A percentile compares a stretch with the other conserved stretches of the same genome.
phyloP scores from a whole-genome alignment of 805 yeast genomes.

The Blastobotrys attinorum region DNA sequence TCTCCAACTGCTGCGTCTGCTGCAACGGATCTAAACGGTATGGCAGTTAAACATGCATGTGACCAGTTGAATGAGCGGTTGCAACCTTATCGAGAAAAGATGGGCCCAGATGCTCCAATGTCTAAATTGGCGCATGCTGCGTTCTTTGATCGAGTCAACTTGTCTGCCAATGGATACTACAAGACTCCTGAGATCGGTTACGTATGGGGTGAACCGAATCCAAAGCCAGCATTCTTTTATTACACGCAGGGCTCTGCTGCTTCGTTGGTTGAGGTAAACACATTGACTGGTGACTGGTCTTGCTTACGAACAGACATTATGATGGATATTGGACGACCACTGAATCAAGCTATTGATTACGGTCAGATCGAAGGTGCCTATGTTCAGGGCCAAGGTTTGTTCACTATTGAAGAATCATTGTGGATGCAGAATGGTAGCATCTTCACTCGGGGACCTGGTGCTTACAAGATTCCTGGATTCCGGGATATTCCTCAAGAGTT shows the following conservation, averaged over 20 bases:
- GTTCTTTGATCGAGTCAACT: constrained; percentile 38
- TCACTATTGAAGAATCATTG: constrained; percentile 41
- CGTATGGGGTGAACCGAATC: constrained; percentile 34
- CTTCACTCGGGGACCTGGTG: constrained; percentile 42
- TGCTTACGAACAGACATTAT: constrained; percentile 36
- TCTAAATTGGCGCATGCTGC: constrained; percentile 36
- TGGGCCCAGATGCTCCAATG: constrained; percentile 34
- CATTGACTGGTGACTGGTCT: constrained; percentile 42
- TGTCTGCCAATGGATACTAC: constrained; percentile 43
- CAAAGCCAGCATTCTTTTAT: constrained; percentile 40
- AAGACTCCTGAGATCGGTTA: constrained; percentile 44
- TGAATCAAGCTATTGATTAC: constrained; percentile 42
- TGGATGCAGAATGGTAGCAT: constrained; percentile 38
- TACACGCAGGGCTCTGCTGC: constrained; percentile 41
- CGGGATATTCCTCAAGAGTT: constrained; percentile 40
- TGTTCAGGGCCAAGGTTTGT: constrained; percentile 43
- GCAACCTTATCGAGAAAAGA: constrained; percentile 31
- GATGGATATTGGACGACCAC: constrained; percentile 43
- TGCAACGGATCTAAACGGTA: constrained; percentile 41
- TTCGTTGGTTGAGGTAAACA: constrained; percentile 38
- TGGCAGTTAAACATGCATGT: constrained; percentile 42
- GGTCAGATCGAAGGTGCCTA: constrained; percentile 47
- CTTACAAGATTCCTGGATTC: constrained; percentile 44
- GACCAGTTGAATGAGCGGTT: constrained; percentile 37
- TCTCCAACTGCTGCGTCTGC: constrained; percentile 46